Conservation (phyloP, 2,329 filamentous ascomycete species). For the Raffaelea albimanens region DNA sequence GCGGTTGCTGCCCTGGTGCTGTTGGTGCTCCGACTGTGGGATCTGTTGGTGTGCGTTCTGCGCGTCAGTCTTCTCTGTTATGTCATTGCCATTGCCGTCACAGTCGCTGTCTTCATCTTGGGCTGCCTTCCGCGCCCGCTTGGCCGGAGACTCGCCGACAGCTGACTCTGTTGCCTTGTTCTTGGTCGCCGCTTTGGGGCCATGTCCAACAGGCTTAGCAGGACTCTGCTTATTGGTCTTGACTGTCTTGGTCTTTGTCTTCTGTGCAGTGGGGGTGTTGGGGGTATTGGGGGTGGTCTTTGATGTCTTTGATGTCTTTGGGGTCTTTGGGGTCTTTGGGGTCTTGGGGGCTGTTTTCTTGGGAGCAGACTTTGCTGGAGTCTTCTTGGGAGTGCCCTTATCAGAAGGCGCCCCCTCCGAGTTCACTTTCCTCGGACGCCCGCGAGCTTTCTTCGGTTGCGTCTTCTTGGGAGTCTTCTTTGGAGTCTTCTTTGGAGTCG, state of each 20-base stretch:
- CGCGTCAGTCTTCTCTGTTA: background rate
- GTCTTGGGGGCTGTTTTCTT: background rate
- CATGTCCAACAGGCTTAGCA: no score
- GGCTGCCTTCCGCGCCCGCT: background rate
- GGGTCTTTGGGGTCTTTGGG: background rate
- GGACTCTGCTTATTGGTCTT: no score
- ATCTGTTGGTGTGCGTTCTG: background rate
- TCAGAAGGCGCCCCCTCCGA: no score
- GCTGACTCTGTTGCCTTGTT: conserved; percentile 2
- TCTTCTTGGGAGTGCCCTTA: no score
- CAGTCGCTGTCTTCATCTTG: background rate
- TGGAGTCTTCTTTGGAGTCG: conserved; percentile 8
- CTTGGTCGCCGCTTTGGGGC: background rate
- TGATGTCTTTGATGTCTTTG: background rate
- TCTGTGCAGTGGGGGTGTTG: no score
- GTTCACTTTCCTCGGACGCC: no score
- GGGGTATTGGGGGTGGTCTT: no score
- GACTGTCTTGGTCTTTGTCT: no score
- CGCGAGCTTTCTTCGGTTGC: no score
- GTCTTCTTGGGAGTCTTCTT: background rate
- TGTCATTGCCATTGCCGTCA: background rate
- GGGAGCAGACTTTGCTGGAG: no score
- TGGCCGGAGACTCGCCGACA: background rate
- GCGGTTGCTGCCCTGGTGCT: background rate
- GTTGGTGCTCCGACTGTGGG: background rate